Evolutionary conservation across 768 basidiomycete genomes (phyloP).

Genomic region (Tricholoma bakamatsutake): DNA sequence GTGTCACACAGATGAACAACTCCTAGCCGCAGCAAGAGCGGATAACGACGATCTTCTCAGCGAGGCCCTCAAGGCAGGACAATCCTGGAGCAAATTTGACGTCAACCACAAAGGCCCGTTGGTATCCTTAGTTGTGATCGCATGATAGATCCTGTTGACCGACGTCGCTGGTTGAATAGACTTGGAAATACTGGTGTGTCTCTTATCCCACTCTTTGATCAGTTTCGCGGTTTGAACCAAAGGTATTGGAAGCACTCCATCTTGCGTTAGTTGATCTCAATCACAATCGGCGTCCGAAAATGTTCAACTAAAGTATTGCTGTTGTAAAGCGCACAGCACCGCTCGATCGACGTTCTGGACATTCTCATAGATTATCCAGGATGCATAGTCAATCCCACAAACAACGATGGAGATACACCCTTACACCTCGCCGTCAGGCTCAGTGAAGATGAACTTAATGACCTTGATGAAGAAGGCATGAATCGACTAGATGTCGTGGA

Average conservation of each 20-base stretch:
- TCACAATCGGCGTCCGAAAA: neutral
- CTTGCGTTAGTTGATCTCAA: conserved; percentile 48
- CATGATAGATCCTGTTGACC: conserved; percentile 1
- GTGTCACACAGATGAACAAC: conserved; percentile 50
- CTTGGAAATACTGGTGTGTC: conserved; percentile 76
- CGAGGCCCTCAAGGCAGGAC: conserved; percentile 49
- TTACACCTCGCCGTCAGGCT: conserved; percentile 67
- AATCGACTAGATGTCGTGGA: neutral
- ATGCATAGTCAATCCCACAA: conserved; percentile 79
- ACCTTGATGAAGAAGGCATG: conserved; percentile 28
- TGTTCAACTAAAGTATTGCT: neutral
- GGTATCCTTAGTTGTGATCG: conserved; percentile 22
- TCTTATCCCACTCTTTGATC: neutral
- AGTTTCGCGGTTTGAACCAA: neutral
- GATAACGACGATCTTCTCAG: conserved; percentile 68
- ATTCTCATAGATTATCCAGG: conserved; percentile 66
- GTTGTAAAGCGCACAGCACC: conserved; percentile 41
- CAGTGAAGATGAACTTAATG: conserved; percentile 47
- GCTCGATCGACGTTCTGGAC: conserved; percentile 61
- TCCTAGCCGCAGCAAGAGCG: conserved; percentile 65
- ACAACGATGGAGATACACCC: conserved; percentile 65
- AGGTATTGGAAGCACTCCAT: conserved; percentile 47
- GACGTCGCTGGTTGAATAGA: conserved; percentile 27
- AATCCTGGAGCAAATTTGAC: conserved; percentile 34
- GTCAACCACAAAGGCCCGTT: conserved; percentile 80